phyloP scores from a whole-genome alignment of 805 yeast genomes.

The Barnettozyma wickerhamii region DNA sequence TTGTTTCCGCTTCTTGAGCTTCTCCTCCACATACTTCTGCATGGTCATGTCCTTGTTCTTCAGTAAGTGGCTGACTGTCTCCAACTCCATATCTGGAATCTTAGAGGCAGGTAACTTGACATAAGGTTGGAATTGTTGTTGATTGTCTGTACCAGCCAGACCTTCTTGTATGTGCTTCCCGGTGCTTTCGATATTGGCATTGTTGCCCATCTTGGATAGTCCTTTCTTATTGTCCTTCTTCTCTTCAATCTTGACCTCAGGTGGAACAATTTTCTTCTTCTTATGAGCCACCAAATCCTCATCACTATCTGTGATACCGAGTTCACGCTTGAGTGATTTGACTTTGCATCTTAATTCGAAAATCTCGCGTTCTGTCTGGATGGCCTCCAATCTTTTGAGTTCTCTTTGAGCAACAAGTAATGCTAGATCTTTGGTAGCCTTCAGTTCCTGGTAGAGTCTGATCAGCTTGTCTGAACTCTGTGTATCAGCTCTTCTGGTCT shows the following conservation, averaged over 20 bases:
- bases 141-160: slow-evolving; percentile 22
- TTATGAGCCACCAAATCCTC: slow-evolving; percentile 77
- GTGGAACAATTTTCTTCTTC: slow-evolving; percentile 45
- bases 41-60: slow-evolving; percentile 74
- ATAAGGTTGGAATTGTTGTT: slow-evolving; percentile 57
- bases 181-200: slow-evolving; percentile 17
- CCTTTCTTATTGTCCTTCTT: slow-evolving; percentile 18
- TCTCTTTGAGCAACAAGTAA: slow-evolving; percentile 74
- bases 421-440: slow-evolving; percentile 66
- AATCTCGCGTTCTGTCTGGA: slow-evolving; percentile 59
- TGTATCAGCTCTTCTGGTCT: slow-evolving; percentile 91
- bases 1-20: slow-evolving; percentile 64
- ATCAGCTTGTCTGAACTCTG: slow-evolving; percentile 84
- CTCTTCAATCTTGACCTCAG: slow-evolving; percentile 8
- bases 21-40: slow-evolving; percentile 80
- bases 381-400: slow-evolving; percentile 51
- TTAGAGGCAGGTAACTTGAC: slow-evolving; percentile 85
- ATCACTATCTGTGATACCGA: slow-evolving; percentile 79
- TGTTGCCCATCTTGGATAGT: slow-evolving; percentile 15
- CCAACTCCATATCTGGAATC: slow-evolving; percentile 87
- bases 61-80: slow-evolving; percentile 72
- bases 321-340: slow-evolving; percentile 67
- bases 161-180: slow-evolving; percentile 14
- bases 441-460: slow-evolving; percentile 68
- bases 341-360: slow-evolving; percentile 71